phyloP scores from a whole-genome alignment of 768 basidiomycete species.

The Tulasnella sp. region DNA sequence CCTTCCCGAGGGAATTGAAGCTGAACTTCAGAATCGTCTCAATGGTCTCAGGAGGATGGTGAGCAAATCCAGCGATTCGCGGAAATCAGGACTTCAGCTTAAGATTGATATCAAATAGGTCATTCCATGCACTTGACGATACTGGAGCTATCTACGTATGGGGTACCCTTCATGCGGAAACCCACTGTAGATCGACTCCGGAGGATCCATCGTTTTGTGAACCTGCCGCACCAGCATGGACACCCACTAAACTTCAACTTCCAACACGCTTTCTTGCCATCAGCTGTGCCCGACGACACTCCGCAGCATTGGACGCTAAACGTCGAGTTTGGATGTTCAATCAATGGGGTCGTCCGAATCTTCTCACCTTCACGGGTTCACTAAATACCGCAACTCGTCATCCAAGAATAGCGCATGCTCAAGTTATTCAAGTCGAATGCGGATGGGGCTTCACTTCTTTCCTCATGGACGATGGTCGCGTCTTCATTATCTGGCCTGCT shows the following conservation, averaged over 20 bases:
- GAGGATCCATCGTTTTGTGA: conserved; percentile 39
- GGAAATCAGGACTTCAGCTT: background rate
- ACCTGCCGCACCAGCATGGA: conserved; percentile 35
- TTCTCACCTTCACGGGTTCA: conserved; percentile 20
- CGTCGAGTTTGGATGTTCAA: conserved; percentile 59
- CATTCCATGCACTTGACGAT: conserved; percentile 75
- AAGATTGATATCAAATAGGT: conserved; percentile 46
- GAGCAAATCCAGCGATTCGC: conserved; percentile 20
- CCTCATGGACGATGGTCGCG: conserved; percentile 57
- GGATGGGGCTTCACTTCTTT: conserved; percentile 69
- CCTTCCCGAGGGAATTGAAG: conserved; percentile 50
- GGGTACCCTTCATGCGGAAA: conserved; percentile 51
- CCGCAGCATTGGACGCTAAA: conserved; percentile 46
- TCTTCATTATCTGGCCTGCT: conserved; percentile 62
- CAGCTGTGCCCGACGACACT: conserved; percentile 70
- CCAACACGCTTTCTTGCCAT: conserved; percentile 28
- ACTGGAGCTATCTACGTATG: conserved; percentile 63
- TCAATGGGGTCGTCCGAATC: conserved; percentile 69
- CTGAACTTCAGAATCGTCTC: conserved; percentile 55
- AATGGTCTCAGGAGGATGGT: conserved; percentile 79
- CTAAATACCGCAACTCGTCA: conserved; percentile 22
- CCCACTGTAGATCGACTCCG: conserved; percentile 36
- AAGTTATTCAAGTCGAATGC: conserved; percentile 46
- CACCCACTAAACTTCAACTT: conserved; percentile 46
- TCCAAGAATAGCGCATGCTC: conserved; percentile 34